Percentiles rank a stretch among this genome's conserved stretches.
phyloP scores from a whole-genome alignment of 202 grass and related monocot species.

The Carex arenaria region DNA sequence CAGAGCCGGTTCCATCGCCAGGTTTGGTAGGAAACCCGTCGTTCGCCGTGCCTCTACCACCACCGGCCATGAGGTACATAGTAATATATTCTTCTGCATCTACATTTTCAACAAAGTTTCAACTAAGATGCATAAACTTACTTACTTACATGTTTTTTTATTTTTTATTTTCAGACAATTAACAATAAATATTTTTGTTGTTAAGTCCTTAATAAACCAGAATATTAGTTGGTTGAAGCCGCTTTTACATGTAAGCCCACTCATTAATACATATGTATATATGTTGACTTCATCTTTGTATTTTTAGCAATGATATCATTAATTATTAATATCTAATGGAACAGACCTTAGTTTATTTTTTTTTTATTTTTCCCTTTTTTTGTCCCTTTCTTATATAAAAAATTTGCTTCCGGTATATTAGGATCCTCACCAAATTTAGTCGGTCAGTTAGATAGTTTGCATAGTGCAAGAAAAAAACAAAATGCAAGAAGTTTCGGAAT shows the following conservation, averaged over 20 bases:
- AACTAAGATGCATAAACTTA: too few species aligned
- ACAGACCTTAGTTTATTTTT: neutral
- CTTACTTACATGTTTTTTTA: too few species aligned
- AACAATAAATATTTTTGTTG: too few species aligned
- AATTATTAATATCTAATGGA: neutral
- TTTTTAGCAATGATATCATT: neutral
- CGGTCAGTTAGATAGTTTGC: neutral
- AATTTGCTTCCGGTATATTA: neutral
- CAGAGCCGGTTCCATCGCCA: slow-evolving; percentile 30
- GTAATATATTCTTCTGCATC: neutral
- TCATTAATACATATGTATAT: neutral
- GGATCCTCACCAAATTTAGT: neutral
- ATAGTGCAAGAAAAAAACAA: neutral
- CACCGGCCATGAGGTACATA: slow-evolving; percentile 55
- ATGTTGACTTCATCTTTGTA: neutral
- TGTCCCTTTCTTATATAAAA: neutral
- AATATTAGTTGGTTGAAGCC: neutral
- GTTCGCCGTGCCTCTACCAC: slow-evolving; percentile 42
- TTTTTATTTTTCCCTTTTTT: neutral
- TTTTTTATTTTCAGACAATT: too few species aligned
- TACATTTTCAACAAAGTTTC: neutral
- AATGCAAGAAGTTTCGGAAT: slow-evolving; percentile 12
- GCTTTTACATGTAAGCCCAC: neutral
- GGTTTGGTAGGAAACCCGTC: slow-evolving; percentile 65
- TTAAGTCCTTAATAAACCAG: neutral